phyloP scores from a whole-genome alignment of 2,329 filamentous ascomycete species.

The Zasmidium angulare region DNA sequence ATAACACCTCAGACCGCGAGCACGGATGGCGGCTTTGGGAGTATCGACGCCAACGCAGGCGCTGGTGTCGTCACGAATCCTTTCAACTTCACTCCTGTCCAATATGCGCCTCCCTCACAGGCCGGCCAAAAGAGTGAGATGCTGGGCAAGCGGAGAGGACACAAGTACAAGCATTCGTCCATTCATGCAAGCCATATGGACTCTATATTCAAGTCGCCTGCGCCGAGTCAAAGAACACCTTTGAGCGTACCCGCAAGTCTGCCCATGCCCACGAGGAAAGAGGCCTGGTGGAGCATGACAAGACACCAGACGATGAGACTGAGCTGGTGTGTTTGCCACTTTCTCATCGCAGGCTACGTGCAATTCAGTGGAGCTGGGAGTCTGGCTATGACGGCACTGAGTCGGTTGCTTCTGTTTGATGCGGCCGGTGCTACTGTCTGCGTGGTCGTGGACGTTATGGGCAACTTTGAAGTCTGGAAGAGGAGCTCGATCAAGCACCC shows the following conservation, averaged over 20 bases:
- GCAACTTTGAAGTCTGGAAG: constrained; percentile 98
- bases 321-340: constrained; percentile 87
- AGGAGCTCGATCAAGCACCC: constrained; percentile 89
- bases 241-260: constrained; percentile 87
- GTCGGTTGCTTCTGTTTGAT: constrained; percentile 92
- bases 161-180: constrained; percentile 97
- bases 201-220: constrained; percentile 84
- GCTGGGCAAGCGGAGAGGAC: constrained; percentile 85
- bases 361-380: constrained; percentile 84
- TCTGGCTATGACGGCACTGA: constrained; percentile 86
- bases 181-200: constrained; percentile 81
- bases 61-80: constrained; percentile 57
- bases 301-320: constrained; percentile 79
- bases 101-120: constrained; percentile 35
- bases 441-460: constrained; percentile 85
- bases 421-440: constrained; percentile 89
- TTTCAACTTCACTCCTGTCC: constrained; percentile 86
- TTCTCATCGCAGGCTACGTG: constrained; percentile 77
- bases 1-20: constrained; percentile 34
- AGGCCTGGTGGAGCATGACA: constrained; percentile 89
- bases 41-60: constrained; percentile 21
- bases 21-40: constrained; percentile 31
- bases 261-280: constrained; percentile 82
- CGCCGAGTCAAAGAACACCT: constrained; percentile 76
- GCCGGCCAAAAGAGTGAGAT: constrained; percentile 66